These are phyloP conservation scores for Flueggea neowawraea DNA, from an alignment of 441 rosid genomes.

Conservation along the genomic window DNA sequence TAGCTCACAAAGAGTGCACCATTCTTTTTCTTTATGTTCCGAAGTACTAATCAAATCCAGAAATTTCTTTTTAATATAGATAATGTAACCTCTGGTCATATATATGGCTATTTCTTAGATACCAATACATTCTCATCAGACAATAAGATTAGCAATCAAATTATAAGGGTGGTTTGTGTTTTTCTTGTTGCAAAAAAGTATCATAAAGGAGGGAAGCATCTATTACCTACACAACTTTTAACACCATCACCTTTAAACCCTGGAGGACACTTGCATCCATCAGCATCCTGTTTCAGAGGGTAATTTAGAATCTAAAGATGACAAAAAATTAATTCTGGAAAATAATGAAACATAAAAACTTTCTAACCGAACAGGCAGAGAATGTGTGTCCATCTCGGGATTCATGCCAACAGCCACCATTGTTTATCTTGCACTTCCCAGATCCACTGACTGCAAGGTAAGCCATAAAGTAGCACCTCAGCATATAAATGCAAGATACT, in stretches of 20 bases:
- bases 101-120: too few species aligned
- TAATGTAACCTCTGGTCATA: too few species aligned
- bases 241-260: slow-evolving; percentile 89
- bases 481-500: background rate
- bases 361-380: slow-evolving; percentile 85
- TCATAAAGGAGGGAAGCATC: background rate
- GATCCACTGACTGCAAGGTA: slow-evolving; percentile 73
- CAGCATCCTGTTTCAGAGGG: slow-evolving; percentile 47
- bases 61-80: too few species aligned
- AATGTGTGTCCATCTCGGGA: slow-evolving; percentile 60
- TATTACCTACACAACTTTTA: slow-evolving; percentile 73
- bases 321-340: background rate
- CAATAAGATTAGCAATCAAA: background rate
- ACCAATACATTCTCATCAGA: background rate
- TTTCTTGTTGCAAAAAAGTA: background rate
- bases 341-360: slow-evolving; percentile 9
- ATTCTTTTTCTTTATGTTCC: too few species aligned
- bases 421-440: slow-evolving; percentile 87
- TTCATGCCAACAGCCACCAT: slow-evolving; percentile 95
- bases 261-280: slow-evolving; percentile 78
- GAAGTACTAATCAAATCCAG: too few species aligned
- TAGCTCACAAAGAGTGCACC: too few species aligned
- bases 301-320: slow-evolving; percentile 12
- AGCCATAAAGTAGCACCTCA: background rate
- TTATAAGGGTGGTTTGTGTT: background rate